phyloP scores from a whole-genome alignment of 257 asterid genomes.

The Solanum piurae region DNA sequence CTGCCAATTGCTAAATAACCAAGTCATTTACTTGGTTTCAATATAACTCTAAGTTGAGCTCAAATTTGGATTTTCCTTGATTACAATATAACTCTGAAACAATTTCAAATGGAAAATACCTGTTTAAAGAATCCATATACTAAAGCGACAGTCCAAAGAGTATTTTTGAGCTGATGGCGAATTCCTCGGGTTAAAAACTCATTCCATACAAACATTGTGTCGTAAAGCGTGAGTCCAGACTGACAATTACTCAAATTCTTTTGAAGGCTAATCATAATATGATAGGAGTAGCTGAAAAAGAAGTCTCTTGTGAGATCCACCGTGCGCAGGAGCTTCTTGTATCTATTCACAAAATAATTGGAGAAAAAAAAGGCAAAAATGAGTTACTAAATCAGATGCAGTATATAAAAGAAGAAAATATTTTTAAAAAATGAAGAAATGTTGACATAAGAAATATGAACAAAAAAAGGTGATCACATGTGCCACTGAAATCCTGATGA shows the following conservation, averaged over 20 bases:
- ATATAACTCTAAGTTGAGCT: background rate
- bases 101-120: slow-evolving; percentile 28
- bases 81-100: background rate
- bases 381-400: slow-evolving; percentile 24
- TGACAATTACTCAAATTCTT: slow-evolving; percentile 66
- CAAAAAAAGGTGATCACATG: slow-evolving; percentile 13
- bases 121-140: slow-evolving; percentile 89
- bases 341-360: slow-evolving; percentile 44
- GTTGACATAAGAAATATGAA: slow-evolving; percentile 1
- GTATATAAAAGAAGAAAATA: background rate
- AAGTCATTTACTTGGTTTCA: background rate
- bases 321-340: slow-evolving; percentile 81
- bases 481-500: slow-evolving; percentile 43
- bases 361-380: slow-evolving; percentile 25
- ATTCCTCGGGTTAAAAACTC: slow-evolving; percentile 85
- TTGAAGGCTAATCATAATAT: slow-evolving; percentile 85
- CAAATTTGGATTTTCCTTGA: background rate
- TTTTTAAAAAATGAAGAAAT: background rate
- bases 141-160: slow-evolving; percentile 86
- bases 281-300: slow-evolving; percentile 95
- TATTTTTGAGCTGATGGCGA: slow-evolving; percentile 67
- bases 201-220: slow-evolving; percentile 97
- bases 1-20: background rate
- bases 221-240: slow-evolving; percentile 48
- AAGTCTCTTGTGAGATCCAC: slow-evolving; percentile 98